These are phyloP conservation scores for Gomphus sp. DNA, from an alignment of 1,284 basidiomycete species.

Conservation along the genomic window DNA sequence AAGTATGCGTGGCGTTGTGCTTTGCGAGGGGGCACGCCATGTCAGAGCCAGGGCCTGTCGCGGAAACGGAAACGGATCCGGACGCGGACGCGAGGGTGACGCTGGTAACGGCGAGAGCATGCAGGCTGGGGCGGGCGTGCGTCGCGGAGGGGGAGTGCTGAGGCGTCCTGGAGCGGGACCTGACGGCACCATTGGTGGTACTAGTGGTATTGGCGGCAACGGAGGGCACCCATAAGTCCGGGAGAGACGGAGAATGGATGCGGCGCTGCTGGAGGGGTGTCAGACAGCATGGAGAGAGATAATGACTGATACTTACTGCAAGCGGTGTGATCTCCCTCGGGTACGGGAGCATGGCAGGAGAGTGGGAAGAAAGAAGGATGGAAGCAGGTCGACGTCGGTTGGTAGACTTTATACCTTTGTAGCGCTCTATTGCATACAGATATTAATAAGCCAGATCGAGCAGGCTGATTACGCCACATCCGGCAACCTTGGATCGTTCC, in stretches of 20 bases:
- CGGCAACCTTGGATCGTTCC: no score
- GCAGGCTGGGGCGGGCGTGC: neutral
- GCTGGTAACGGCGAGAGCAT: neutral
- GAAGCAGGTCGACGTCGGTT: neutral
- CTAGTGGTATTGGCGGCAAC: neutral
- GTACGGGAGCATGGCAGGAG: neutral
- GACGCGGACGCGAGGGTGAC: no score
- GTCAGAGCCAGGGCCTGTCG: no score
- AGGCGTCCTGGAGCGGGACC: neutral
- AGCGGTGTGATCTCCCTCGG: neutral
- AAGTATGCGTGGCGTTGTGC: neutral
- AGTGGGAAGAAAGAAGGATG: neutral
- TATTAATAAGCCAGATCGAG: no score
- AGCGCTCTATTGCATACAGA: no score
- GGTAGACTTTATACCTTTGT: neutral
- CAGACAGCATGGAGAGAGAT: neutral
- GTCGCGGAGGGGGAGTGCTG: neutral
- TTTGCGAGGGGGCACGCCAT: no score
- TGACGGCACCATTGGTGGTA: no score
- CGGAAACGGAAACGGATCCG: no score
- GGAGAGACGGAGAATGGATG: slow-evolving; percentile 1
- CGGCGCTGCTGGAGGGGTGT: neutral
- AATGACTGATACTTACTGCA: neutral
- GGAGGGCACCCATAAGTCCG: slow-evolving; percentile 1
- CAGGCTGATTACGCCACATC: no score